These are phyloP conservation scores for Phellopilus nigrolimitatus DNA, from an alignment of 1,284 basidiomycete species.

Conservation along the genomic window DNA sequence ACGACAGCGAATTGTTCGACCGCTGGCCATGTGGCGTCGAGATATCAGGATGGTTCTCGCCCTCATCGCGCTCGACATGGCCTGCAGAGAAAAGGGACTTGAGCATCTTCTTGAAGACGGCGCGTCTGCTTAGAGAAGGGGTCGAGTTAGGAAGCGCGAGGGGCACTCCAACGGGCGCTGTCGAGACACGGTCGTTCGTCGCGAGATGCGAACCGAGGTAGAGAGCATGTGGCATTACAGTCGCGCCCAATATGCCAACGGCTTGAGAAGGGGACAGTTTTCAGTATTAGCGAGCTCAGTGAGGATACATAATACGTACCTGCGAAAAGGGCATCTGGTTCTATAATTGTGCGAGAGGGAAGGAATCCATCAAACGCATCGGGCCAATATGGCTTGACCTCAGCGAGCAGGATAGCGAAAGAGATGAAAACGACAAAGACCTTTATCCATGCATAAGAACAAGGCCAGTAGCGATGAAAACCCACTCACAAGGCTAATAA, in stretches of 20 bases:
- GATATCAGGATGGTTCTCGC: slow-evolving; percentile 9
- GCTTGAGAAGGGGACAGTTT: slow-evolving; percentile 48
- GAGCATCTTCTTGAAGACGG: slow-evolving; percentile 8
- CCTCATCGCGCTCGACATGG: slow-evolving; percentile 3
- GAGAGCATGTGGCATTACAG: slow-evolving; percentile 88
- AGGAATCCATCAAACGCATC: slow-evolving; percentile 82
- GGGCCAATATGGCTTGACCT: slow-evolving; percentile 72
- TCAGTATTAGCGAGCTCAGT: neutral
- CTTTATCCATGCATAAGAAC: slow-evolving; percentile 37
- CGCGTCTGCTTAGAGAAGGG: neutral
- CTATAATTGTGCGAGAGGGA: slow-evolving; percentile 66
- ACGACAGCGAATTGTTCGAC: slow-evolving; percentile 62
- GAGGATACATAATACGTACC: slow-evolving; percentile 41
- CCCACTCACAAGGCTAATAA: slow-evolving; percentile 51
- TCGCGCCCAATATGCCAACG: slow-evolving; percentile 80
- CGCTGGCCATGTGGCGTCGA: slow-evolving; percentile 34
- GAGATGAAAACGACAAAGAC: slow-evolving; percentile 78
- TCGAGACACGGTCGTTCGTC: slow-evolving; percentile 65
- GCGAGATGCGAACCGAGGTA: slow-evolving; percentile 86
- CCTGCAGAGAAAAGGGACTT: slow-evolving; percentile 11
- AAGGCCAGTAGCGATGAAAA: too few relatives aligned
- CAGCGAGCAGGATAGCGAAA: slow-evolving; percentile 77
- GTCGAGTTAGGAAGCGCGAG: neutral
- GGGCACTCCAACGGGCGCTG: slow-evolving; percentile 21
- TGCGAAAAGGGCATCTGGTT: slow-evolving; percentile 69